These are phyloP conservation scores for Pseudozyma flocculosa DNA, from an alignment of 1,284 basidiomycete species.

Conservation along the genomic window DNA sequence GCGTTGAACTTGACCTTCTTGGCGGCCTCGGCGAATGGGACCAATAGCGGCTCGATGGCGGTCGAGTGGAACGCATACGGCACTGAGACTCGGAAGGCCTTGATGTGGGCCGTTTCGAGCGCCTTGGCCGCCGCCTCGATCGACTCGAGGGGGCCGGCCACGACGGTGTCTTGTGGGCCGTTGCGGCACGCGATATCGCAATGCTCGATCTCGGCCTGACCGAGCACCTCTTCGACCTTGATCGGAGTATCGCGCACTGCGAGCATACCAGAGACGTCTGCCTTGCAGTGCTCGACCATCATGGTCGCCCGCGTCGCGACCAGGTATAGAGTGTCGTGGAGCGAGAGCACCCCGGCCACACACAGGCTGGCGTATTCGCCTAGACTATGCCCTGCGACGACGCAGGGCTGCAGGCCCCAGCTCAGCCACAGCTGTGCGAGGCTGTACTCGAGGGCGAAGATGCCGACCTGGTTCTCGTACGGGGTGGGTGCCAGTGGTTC, in stretches of 20 bases:
- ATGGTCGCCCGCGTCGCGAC: conserved; percentile 27
- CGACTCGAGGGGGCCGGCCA: conserved; percentile 19
- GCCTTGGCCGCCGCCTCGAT: conserved; percentile 13
- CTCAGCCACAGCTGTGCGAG: conserved; percentile 16
- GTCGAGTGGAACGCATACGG: conserved; percentile 38
- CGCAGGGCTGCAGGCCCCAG: conserved; percentile 25
- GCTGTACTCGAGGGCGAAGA: conserved; percentile 23
- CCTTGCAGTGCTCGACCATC: conserved; percentile 27
- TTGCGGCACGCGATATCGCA: conserved; percentile 40
- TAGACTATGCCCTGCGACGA: conserved; percentile 33
- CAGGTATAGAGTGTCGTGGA: conserved; percentile 27
- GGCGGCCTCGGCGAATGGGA: conserved; percentile 1
- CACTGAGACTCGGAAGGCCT: conserved; percentile 28
- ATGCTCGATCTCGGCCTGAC: conserved; percentile 3
- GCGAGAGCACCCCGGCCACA: conserved; percentile 16
- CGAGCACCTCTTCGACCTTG: conserved; percentile 12
- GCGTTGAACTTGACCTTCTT: conserved; percentile 5
- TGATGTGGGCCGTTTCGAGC: conserved; percentile 28
- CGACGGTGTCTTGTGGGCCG: conserved; percentile 29
- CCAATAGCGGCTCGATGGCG: conserved; percentile 24
- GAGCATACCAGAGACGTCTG: conserved; percentile 35
- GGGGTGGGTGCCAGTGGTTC: conserved; percentile 5
- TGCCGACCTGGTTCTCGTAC: conserved; percentile 29
- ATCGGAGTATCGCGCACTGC: conserved; percentile 16
- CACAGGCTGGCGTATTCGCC: conserved; percentile 38